Percentiles rank a stretch among this genome's conserved stretches.
Evolutionary conservation across 2,329 filamentous ascomycete species (phyloP).

Genomic region (Penicillium verrucosum): DNA sequence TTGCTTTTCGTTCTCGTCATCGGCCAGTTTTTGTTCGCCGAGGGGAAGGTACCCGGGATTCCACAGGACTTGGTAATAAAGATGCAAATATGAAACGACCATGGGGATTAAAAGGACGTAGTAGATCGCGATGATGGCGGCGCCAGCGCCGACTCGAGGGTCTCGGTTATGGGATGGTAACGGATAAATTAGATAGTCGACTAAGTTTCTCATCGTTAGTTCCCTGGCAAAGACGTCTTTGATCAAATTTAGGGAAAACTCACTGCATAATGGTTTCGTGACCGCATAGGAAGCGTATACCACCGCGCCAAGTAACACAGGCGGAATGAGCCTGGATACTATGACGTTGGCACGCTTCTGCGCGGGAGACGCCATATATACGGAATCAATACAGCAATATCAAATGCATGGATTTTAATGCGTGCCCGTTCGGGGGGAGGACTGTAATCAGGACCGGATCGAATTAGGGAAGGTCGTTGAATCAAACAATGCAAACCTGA

Average conservation of each 20-base stretch:
- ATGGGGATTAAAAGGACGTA: constrained; percentile 68
- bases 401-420: constrained; percentile 15
- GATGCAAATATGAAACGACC: constrained; percentile 65
- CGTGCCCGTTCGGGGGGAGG: background rate
- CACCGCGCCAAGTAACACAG: constrained; percentile 63
- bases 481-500: constrained; percentile 11
- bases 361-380: constrained; percentile 33
- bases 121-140: constrained; percentile 69
- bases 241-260: constrained; percentile 32
- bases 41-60: constrained; percentile 73
- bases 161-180: constrained; percentile 36
- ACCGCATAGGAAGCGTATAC: constrained; percentile 70
- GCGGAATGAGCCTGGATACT: constrained; percentile 65
- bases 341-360: constrained; percentile 53
- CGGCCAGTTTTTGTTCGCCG: constrained; percentile 44
- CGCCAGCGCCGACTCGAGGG: constrained; percentile 56
- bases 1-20: constrained; percentile 22
- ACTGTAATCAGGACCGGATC: background rate
- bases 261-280: constrained; percentile 65
- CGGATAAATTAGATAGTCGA: constrained; percentile 66
- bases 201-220: constrained; percentile 41
- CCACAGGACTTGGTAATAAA: constrained; percentile 63
- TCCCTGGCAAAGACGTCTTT: no score
- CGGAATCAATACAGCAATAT: constrained; percentile 14
- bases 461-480: background rate